Base-by-base conservation (phyloP, 495 filamentous ascomycete genomes). In the Echria macrotheca region DNA sequence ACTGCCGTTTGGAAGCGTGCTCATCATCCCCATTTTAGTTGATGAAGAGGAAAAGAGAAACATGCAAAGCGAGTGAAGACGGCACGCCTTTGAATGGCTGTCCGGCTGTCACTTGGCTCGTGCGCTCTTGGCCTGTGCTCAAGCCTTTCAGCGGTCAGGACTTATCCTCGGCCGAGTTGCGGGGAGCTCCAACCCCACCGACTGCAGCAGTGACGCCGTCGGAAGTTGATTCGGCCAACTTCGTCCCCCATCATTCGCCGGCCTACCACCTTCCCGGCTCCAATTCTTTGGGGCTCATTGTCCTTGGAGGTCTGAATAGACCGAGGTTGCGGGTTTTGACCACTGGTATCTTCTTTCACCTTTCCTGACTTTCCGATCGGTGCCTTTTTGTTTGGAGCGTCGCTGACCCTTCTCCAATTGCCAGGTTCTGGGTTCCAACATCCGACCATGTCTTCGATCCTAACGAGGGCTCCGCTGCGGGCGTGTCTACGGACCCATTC, bases 11-110 rank as follows among this genome's bases (percentile, higher is more conserved):
- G 57, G 60, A 43, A 71, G 67, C 69, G 63, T 60, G 65, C 74
- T 79, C 77, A 71, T 79, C 75, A 76, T 57, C 46, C 69, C 73
- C 70, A 72, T 69, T 78, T 59, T 80, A 79, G 77, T 80, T 80
- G 75, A 72, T 58, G 69, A 49, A 55, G 60, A 69, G 63, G 56
- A 57, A 63, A 68, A 58, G 47, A 60, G 66, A 51, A 58, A 23
- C 38, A 50, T 49, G 47, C 47, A 39, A 52, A 63, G 47, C 28
- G 46, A 21, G 54, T 46, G 40, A 47, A 54, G 48, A 29, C 19
- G 25, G 36, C 1, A 44, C 21, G 22, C 23, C 22, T 45, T 40
- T 44, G 42, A 38, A n/a, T 21, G 15, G 15, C 32, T 8, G 40
- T 2, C 28, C 22, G n/a, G 1, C 4, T 5, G 19, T 4, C n/a